Evolutionary conservation across 2,329 filamentous ascomycete species (phyloP), one percentile per base, ranked within the genome.

Genomic region (Aspergillus texensis): DNA sequence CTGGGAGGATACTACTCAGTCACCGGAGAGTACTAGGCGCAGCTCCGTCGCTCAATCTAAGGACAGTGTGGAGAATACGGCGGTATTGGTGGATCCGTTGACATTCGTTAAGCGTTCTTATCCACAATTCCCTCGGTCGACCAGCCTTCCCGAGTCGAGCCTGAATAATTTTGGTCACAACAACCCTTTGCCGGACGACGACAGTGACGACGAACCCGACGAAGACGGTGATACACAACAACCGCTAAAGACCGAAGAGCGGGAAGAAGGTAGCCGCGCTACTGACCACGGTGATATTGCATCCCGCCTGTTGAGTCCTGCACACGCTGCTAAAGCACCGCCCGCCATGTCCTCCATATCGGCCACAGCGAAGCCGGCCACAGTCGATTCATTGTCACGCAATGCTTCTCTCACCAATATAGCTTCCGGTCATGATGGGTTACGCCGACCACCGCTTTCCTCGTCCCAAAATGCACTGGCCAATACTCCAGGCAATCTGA

Each of bases 331-430:
- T 45, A 80, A 78, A 69, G 80, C 79, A 11, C 80, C 80, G 6
- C 81, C 81, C n/a, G 76, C 81, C 43, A 81, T 83, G 77, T 82
- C 81, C 36, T 82, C 81, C 6, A 76, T 82, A 26, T 82, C 79
- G n/a, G 81, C 79, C 16, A 78, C 77, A 55, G 80, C 77, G 5
- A 78, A 77, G 48, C 78, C 79, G 6, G 69, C 73, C 43, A 69
- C 72, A 34, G 65, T 75, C 48, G 72, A 78, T 68, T 68, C 74
- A 34, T 63, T 75, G 62, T 74, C 77, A n/a, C 73, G 75, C 62
- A 76, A 73, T 63, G 69, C 74, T 56, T 77, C 76, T 55, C 67
- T 79, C 39, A 72, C 75, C 24, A 80, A 74, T 58, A 64, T 79
- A 46, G 71, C 75, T 61, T 71, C 75, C 55, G 73, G 67, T 57